Evolutionary conservation across 768 basidiomycete genomes (phyloP), one percentile per base, ranked within the genome.

Genomic region (Suillus placidus): DNA sequence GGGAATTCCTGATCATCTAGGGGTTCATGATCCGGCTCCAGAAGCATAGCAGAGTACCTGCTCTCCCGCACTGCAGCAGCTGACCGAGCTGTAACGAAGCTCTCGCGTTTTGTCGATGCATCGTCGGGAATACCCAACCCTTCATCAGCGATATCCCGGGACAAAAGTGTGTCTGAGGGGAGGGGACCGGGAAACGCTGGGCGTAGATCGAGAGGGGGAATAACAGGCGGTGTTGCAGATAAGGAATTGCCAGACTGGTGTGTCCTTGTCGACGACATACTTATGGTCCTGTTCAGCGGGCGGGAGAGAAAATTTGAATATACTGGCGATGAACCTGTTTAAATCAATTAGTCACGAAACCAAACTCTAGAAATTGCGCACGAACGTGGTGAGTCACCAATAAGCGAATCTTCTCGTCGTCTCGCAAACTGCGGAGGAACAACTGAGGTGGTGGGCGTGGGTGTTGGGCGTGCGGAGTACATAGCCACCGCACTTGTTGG

Each of bases 241-340:
- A 20, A 42, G 18, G 81, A 83, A 16, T 70, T 70, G 16, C 78
- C 77, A 5, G 87, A 86, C 42, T 80, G 74, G 64, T 88, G 84
- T 1, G 86, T 88, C 52, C 82, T 82, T 18, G 87, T 87, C 2
- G 89, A 91, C 1, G 83, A 85, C 65, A 89, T 82, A 32, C 88
- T 89, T 51, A 84, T 79, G 6, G 90, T 87, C 40, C 90, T 81
- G 71, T 90, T 91, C 64, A 91, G 75, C 14, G 85, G 87, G 3
- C 90, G 84, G 7, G 84, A 81, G 54, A 92, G 79, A 71, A 92
- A 91, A 0, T 87, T 78, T 9, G 82, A 81, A 68, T 84, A 82
- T 37, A 74, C 76, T 14, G 82, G 82, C 16, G 85, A 86, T 18
- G 84, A 85, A 45, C 83, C 85, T 84, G 62, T 37, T 52, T 60